Evolutionary conservation across 768 basidiomycete species (phyloP).

Genomic region (Chlorophyllum brunneum): DNA sequence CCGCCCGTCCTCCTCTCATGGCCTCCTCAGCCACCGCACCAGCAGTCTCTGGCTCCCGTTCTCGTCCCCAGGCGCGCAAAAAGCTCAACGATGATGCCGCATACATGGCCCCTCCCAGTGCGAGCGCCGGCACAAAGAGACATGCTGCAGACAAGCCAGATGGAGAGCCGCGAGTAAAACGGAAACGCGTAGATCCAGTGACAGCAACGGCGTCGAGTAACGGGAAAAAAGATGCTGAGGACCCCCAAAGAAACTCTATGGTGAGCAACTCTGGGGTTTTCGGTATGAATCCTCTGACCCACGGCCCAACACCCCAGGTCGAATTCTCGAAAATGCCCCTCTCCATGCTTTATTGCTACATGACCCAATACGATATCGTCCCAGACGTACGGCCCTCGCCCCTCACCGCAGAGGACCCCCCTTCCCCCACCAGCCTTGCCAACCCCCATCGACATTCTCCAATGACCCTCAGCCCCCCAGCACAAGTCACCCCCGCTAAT

Average conservation of each 20-base stretch:
- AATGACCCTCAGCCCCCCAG: conserved; percentile 49
- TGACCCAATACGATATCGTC: conserved; percentile 68
- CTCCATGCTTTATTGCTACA: conserved; percentile 64
- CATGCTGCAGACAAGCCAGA: conserved; percentile 65
- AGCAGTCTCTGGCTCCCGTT: conserved; percentile 46
- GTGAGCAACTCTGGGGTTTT: conserved; percentile 28
- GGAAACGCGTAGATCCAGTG: conserved; percentile 60
- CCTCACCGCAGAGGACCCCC: conserved; percentile 61
- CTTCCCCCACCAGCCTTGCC: conserved; percentile 59
- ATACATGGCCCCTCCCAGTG: conserved; percentile 56
- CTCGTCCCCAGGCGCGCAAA: conserved; percentile 59
- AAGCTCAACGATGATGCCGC: conserved; percentile 67
- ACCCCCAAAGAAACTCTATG: conserved; percentile 38
- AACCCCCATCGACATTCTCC: conserved; percentile 42
- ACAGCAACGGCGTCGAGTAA: conserved; percentile 21
- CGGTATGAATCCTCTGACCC: background rate
- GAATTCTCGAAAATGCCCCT: conserved; percentile 73
- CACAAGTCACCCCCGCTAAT: conserved; percentile 56
- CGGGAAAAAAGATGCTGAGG: conserved; percentile 31
- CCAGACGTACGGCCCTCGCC: conserved; percentile 72
- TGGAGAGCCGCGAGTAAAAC: conserved; percentile 70
- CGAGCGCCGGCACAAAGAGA: conserved; percentile 52
- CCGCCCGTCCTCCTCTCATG: conserved; percentile 13
- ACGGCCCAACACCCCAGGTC: conserved; percentile 41
- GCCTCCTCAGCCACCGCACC: conserved; percentile 20